Base-by-base conservation (phyloP, 306 rosid species). In the Luffa aegyptiaca region DNA sequence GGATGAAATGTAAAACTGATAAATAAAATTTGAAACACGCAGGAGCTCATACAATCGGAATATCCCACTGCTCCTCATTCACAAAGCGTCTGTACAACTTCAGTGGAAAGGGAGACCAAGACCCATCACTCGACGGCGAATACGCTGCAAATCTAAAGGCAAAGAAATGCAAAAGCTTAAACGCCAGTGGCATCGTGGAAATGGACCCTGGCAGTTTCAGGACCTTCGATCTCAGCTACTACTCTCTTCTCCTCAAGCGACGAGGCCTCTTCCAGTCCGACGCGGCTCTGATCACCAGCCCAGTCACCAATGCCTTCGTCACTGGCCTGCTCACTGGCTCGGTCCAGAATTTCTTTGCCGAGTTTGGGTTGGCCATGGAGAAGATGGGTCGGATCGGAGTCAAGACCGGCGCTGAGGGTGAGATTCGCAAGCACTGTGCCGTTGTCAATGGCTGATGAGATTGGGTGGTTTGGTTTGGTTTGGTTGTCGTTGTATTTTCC, bases 181-280 rank as follows among this genome's bases (percentile, higher is more conserved):
- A 45, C 58, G 96, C 86, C 59, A 92, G 82, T 62, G 86, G 92
- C 63, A 36, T 14, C 1, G 90, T 92, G 21, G 97, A 90, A 85
- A 90, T 95, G 97, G 98, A 94, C 84, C 98, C 98, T 0, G 98
- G 98, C 52, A 94, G 98, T 58, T 85, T 79, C 82, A 85, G 88
- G 31, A 88, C 98, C 71, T 94, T 94, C 82, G 98, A 94, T 80
- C 92, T 91, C 6, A 58, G 87, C 80, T 94, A 94, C 85, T 94
- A 85, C 83, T 35, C 71, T 0, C 87, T 36, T 2, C 83, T 94
- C 3, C 73, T 90, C 13, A 92, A 94, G 84, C 78, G 98, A 74
- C 81, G 97, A 6, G 98, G 97, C 0, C 81, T 94, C 4, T 92
- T 94, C 81, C 80, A 84, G 62, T 94, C 98, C 10, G 98, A 94